Evolutionary conservation across 306 rosid species (phyloP).

Genomic region (Ormosia emarginata): DNA sequence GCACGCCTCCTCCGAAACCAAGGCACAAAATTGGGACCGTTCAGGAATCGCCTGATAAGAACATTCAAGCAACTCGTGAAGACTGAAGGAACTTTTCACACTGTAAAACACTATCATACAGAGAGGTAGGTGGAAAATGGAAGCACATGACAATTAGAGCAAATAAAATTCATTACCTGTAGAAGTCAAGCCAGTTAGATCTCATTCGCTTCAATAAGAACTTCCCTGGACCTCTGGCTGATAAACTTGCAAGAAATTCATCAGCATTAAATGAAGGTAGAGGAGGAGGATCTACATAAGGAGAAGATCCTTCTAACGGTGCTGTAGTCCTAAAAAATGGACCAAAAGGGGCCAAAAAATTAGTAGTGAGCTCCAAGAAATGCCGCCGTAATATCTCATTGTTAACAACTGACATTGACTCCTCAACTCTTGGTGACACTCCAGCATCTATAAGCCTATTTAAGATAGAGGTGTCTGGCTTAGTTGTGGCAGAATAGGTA

Average conservation of each 20-base stretch:
- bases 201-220: slow-evolving; percentile 82
- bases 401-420: slow-evolving; percentile 91
- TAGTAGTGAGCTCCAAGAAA: slow-evolving; percentile 87
- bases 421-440: slow-evolving; percentile 77
- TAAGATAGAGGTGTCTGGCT: slow-evolving; percentile 86
- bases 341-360: slow-evolving; percentile 92
- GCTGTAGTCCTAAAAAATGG: slow-evolving; percentile 75
- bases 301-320: slow-evolving; percentile 80
- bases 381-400: slow-evolving; percentile 83
- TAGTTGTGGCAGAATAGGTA: slow-evolving; percentile 70
- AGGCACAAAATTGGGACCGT: slow-evolving; percentile 82
- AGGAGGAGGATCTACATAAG: slow-evolving; percentile 70
- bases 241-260: slow-evolving; percentile 70
- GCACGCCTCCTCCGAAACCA: slow-evolving; percentile 82
- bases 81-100: neutral
- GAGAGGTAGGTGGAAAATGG: slow-evolving; percentile 3
- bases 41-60: slow-evolving; percentile 66
- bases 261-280: slow-evolving; percentile 61
- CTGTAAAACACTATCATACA: neutral
- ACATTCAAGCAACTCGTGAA: slow-evolving; percentile 12
- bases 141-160: neutral
- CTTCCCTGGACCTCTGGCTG: slow-evolving; percentile 88
- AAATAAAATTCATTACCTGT: slow-evolving; percentile 49
- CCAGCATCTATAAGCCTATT: slow-evolving; percentile 94
- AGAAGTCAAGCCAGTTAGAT: slow-evolving; percentile 86